Conservation (phyloP, 441 rosid species). For the Jatropha podagrica region DNA sequence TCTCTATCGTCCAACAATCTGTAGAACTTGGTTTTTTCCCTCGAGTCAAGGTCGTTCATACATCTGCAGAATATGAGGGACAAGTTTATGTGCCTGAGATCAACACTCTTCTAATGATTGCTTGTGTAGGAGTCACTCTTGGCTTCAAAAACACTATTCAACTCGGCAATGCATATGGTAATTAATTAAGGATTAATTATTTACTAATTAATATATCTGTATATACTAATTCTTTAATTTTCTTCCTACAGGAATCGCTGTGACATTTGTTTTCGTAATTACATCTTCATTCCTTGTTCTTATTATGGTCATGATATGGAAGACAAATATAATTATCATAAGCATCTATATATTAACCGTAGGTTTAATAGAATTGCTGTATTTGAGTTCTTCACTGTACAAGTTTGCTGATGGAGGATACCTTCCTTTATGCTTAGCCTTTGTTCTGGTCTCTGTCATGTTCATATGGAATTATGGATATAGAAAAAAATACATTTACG, state of each 20-base stretch:
- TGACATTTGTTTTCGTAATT: conserved; percentile 22
- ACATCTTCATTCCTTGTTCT: conserved; percentile 29
- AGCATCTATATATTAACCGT: conserved; percentile 21
- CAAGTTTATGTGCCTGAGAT: conserved; percentile 37
- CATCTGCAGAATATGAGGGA: conserved; percentile 30
- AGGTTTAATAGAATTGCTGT: conserved; percentile 18
- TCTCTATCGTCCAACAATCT: conserved; percentile 40
- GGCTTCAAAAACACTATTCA: conserved; percentile 32
- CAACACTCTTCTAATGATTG: conserved; percentile 36
- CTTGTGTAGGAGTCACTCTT: conserved; percentile 31
- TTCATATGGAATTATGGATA: conserved; percentile 33
- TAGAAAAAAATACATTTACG: conserved; percentile 24
- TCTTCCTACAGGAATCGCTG: not conserved
- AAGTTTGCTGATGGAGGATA: conserved; percentile 36
- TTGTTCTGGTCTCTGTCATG: conserved; percentile 21
- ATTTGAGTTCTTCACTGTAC: conserved; percentile 26
- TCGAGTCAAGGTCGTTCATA: conserved; percentile 35
- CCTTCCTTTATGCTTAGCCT: conserved; percentile 27
- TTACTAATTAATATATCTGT: not conserved
- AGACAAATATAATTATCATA: conserved; percentile 23
- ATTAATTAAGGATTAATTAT: not conserved
- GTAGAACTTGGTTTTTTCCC: conserved; percentile 40
- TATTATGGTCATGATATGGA: conserved; percentile 38
- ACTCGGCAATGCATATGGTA: conserved; percentile 42
- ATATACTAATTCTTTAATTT: not conserved